Percentiles rank a stretch among this genome's conserved stretches.
Evolutionary conservation across 192 early-diverging fungal genomes (phyloP).

Genomic region (Coemansia sp.): DNA sequence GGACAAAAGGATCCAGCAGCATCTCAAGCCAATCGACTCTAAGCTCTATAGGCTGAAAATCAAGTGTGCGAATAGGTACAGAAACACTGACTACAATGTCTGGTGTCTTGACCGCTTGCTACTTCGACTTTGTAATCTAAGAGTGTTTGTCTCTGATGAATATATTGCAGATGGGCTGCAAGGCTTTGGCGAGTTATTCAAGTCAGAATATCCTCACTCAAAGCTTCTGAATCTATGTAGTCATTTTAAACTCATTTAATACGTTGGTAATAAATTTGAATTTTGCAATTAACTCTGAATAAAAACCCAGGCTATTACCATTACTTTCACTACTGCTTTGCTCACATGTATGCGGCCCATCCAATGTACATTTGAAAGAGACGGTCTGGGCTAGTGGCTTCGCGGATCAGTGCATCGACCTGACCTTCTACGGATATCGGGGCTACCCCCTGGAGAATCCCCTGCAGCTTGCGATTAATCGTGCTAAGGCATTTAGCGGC

Average conservation of each 20-base stretch:
- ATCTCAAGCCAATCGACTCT: too few relatives aligned
- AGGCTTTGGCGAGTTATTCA: neutral
- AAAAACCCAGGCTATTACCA: too few relatives aligned
- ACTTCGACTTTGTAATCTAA: too few relatives aligned
- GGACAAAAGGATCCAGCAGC: too few relatives aligned
- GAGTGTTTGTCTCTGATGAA: neutral
- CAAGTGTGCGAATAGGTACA: too few relatives aligned
- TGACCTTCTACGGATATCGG: constrained; percentile 73
- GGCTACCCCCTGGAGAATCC: constrained; percentile 41
- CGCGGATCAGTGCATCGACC: constrained; percentile 74
- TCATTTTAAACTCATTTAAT: too few relatives aligned
- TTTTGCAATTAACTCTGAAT: neutral
- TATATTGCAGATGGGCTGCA: neutral
- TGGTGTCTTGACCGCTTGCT: too few relatives aligned
- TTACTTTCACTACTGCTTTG: neutral
- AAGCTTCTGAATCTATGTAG: too few relatives aligned
- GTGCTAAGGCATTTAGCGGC: constrained; percentile 58
- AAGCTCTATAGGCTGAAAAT: too few relatives aligned
- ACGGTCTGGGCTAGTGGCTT: constrained; percentile 67
- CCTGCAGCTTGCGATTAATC: constrained; percentile 73
- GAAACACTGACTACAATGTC: too few relatives aligned
- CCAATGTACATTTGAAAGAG: constrained; percentile 89
- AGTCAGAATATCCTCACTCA: neutral
- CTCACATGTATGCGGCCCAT: constrained; percentile 54
- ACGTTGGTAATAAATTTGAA: too few relatives aligned